These are phyloP conservation scores for Neoarthrinium moseri DNA, from an alignment of 2,329 filamentous ascomycete genomes.

Conservation along the genomic window DNA sequence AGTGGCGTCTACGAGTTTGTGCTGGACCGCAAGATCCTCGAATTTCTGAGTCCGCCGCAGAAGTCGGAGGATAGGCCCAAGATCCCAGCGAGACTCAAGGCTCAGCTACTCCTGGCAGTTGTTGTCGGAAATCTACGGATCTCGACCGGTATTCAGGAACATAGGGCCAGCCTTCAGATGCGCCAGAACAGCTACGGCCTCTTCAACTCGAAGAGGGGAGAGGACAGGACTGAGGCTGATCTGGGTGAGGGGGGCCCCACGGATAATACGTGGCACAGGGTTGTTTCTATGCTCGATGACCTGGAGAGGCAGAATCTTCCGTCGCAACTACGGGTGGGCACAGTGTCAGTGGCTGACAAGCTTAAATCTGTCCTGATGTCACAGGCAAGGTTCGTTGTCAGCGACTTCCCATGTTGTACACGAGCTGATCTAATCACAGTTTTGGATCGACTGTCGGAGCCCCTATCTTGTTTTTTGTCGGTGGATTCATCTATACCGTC, in stretches of 20 bases:
- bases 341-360: slow-evolving; percentile 24
- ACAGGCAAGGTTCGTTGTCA: slow-evolving; percentile 23
- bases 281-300: slow-evolving; percentile 29
- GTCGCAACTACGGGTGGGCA: slow-evolving; percentile 6
- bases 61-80: slow-evolving; percentile 7
- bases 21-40: slow-evolving; percentile 27
- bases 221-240: slow-evolving; percentile 10
- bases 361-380: slow-evolving; percentile 26
- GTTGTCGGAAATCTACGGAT: slow-evolving; percentile 30
- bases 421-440: slow-evolving; percentile 12
- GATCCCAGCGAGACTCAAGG: slow-evolving; percentile 18
- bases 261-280: slow-evolving; percentile 24
- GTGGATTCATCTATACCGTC: slow-evolving; percentile 28
- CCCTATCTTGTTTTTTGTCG: slow-evolving; percentile 28
- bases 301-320: slow-evolving; percentile 15
- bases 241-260: slow-evolving; percentile 2
- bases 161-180: neutral
- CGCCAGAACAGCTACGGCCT: slow-evolving; percentile 5
- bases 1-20: slow-evolving; percentile 28
- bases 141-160: slow-evolving; percentile 19
- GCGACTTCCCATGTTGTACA: neutral
- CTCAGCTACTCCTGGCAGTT: slow-evolving; percentile 26
- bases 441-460: slow-evolving; percentile 29
- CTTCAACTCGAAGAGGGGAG: neutral
- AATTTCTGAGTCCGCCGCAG: slow-evolving; percentile 23